These are phyloP conservation scores for Truncatella angustata DNA, from an alignment of 2,329 filamentous ascomycete species.

Conservation along the genomic window DNA sequence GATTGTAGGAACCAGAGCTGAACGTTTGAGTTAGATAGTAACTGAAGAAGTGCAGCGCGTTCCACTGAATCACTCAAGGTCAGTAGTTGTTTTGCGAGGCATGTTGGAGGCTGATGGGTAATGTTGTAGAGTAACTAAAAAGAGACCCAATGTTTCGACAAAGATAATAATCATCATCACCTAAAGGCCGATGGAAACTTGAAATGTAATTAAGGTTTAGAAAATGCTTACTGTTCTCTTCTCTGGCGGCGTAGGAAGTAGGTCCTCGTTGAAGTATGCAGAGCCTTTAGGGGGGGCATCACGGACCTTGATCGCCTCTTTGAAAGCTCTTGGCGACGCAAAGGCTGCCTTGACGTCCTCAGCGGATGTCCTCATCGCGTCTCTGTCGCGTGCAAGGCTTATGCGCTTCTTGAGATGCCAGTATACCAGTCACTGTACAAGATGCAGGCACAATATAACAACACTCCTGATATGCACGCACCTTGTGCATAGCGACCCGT, in stretches of 20 bases:
- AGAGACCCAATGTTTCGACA: too few species aligned
- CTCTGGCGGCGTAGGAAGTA: constrained; percentile 20
- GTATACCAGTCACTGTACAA: too few species aligned
- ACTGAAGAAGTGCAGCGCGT: constrained; percentile 27
- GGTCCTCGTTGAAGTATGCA: constrained; percentile 23
- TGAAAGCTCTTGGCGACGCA: constrained; percentile 15
- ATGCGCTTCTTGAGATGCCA: neutral
- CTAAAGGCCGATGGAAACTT: too few species aligned
- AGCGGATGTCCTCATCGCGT: neutral
- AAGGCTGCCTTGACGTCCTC: constrained; percentile 10
- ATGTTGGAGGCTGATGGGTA: too few species aligned
- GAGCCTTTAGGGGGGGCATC: constrained; percentile 9
- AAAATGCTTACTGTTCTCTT: too few species aligned
- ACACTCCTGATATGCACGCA: neutral
- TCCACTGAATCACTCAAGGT: too few species aligned
- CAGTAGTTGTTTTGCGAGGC: too few species aligned
- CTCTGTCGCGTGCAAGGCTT: neutral
- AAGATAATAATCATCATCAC: too few species aligned
- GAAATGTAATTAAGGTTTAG: too few species aligned
- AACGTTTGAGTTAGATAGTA: constrained; percentile 33
- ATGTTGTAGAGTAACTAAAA: too few species aligned
- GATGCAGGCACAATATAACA: neutral
- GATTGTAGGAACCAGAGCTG: constrained; percentile 31
- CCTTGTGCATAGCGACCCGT: neutral
- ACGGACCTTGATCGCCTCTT: constrained; percentile 13